Evolutionary conservation across 192 early-diverging fungal genomes (phyloP).

Genomic region (Coemansia sp.): DNA sequence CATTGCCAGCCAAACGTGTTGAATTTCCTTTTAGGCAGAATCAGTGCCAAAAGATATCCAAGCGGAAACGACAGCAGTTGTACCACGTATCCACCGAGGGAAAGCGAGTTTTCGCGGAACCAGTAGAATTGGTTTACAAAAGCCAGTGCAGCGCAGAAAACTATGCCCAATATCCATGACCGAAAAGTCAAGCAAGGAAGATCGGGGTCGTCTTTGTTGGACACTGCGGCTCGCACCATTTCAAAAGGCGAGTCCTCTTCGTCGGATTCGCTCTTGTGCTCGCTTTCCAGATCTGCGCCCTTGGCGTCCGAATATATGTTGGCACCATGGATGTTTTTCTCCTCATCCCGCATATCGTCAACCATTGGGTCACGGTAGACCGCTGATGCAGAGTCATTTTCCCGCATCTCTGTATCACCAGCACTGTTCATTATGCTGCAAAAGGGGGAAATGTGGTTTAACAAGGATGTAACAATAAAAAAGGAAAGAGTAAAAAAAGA

Average conservation of each 20-base stretch:
- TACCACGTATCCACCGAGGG: slow-evolving; percentile 68
- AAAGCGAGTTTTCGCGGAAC: slow-evolving; percentile 81
- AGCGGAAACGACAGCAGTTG: slow-evolving; percentile 75
- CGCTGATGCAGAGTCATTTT: not conserved
- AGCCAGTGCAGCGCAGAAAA: slow-evolving; percentile 63
- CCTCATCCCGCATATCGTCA: not conserved
- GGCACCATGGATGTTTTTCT: not conserved
- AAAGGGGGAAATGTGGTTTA: not conserved
- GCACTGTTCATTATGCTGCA: not conserved
- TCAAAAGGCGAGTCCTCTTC: slow-evolving; percentile 63
- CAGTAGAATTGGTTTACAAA: slow-evolving; percentile 84
- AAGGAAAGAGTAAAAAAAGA: not conserved
- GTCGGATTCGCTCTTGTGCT: slow-evolving; percentile 11
- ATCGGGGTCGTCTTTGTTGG: slow-evolving; percentile 67
- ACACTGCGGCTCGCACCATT: slow-evolving; percentile 68
- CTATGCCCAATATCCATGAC: slow-evolving; percentile 69
- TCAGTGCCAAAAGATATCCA: slow-evolving; percentile 63
- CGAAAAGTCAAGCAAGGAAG: slow-evolving; percentile 73
- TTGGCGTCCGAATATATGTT: not conserved
- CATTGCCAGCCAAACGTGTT: slow-evolving; percentile 54
- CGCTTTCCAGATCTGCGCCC: slow-evolving; percentile 1
- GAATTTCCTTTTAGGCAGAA: slow-evolving; percentile 60
- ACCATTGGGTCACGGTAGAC: not conserved
- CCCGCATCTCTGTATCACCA: not conserved
- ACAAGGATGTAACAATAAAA: not conserved